Base-by-base conservation (phyloP, 202 grass and related monocot genomes). In the Musa balbisiana region DNA sequence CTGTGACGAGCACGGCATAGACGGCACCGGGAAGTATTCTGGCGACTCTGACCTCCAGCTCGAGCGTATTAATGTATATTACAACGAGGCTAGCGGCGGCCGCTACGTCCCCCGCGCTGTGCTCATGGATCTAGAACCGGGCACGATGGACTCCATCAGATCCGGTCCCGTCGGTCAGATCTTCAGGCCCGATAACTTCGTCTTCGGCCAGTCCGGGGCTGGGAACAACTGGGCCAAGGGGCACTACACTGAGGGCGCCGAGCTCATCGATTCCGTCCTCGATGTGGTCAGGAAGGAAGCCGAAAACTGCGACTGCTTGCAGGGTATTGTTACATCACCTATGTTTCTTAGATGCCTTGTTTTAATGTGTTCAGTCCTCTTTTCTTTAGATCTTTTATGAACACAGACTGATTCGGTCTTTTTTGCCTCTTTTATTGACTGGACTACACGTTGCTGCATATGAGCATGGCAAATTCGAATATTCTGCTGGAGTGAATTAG, bases 171-270 rank as follows among this genome's bases (percentile, higher is more conserved):
- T 65, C 19, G 75, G 75, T 62, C 75, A 77, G 62, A 20, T 77
- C 22, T 77, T 77, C 55, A 60, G 75, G 49, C 75, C 75, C 3
- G 75, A 77, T 22, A 77, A 77, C 75, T 77, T 77, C 62, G 75
- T 77, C 49, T 77, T 77, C 62, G 75, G 75, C 1, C 75, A 77
- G 62, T 77, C 75, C 9, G 75, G 74, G 8, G 75, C 75, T 16
- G 75, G 75, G 20, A 77, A 77, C 75, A 77, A 77, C 59, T 77
- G 75, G 75, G 75, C 75, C 59, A 77, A 77, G 21, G 75, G 75
- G 14, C 75, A 77, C 49, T 77, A 77, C 75, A 77, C 75, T 10
- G 75, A 77, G 75, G 75, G 75, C 8, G 75, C 75, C 1, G 75
- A 77, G 50, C 75, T 77, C 62, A 77, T 77, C 21, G 75, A 77